phyloP scores from a whole-genome alignment of 75 land plant genomes.

The Pinus taeda region DNA sequence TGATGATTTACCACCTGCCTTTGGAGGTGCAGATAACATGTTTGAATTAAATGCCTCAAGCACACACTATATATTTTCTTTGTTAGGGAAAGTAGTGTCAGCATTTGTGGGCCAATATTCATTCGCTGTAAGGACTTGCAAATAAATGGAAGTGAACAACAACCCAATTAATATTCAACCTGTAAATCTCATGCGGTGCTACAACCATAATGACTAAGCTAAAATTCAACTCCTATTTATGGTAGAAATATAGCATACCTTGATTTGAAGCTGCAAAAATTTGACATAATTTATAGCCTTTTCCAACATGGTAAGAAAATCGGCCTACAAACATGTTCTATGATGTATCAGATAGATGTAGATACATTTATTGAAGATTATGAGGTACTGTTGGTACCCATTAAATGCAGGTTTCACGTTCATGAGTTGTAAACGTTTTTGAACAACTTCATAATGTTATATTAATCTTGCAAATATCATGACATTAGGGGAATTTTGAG shows the following conservation, averaged over 20 bases:
- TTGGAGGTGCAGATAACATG: not conserved
- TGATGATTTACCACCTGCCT: not conserved
- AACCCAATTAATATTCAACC: not conserved
- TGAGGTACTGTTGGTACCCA: too few species aligned
- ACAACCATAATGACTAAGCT: not conserved
- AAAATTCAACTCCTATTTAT: not conserved
- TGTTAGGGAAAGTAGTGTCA: slow-evolving; percentile 44
- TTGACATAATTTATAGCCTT: slow-evolving; percentile 90
- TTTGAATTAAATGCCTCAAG: slow-evolving; percentile 28
- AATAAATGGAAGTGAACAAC: not conserved
- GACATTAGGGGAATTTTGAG: too few species aligned
- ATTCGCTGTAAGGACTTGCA: slow-evolving; percentile 68
- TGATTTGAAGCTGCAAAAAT: slow-evolving; percentile 82
- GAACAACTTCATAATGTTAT: too few species aligned
- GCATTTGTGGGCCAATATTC: slow-evolving; percentile 73
- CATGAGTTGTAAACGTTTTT: not conserved
- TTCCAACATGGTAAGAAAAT: slow-evolving; percentile 89
- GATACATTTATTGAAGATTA: too few species aligned
- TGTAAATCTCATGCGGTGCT: not conserved
- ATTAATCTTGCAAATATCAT: not conserved
- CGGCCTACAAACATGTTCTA: slow-evolving; percentile 17
- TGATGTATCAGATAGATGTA: too few species aligned
- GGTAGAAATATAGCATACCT: slow-evolving; percentile 33
- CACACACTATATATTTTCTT: slow-evolving; percentile 57
- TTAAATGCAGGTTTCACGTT: too few species aligned